These are phyloP conservation scores for Emericellopsis terricola DNA, from an alignment of 495 filamentous ascomycete species.

Conservation along the genomic window DNA sequence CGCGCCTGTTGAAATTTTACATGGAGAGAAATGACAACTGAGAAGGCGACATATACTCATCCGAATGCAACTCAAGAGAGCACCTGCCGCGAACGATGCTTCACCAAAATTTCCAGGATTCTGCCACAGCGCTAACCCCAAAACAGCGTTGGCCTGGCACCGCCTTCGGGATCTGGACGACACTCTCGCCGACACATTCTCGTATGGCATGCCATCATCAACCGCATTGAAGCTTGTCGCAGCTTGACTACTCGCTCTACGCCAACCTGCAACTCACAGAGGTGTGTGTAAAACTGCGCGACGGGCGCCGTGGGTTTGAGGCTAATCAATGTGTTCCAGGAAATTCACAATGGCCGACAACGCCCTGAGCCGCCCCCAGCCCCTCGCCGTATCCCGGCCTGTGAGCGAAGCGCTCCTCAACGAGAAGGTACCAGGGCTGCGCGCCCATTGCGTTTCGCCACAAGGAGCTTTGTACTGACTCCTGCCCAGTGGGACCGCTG, in stretches of 20 bases:
- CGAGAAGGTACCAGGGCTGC: constrained; percentile 64
- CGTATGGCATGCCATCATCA: constrained; percentile 1
- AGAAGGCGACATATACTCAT: background rate
- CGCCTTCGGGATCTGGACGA: constrained; percentile 1
- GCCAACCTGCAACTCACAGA: no score
- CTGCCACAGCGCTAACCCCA: constrained; percentile 1
- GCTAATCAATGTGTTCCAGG: no score
- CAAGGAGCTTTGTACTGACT: constrained; percentile 1
- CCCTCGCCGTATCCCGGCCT: constrained; percentile 38
- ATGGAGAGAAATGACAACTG: background rate
- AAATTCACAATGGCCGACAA: constrained; percentile 28
- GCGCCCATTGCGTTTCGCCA: no score
- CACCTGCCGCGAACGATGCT: background rate
- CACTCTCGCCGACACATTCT: background rate
- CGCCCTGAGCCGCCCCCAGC: constrained; percentile 15
- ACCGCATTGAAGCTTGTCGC: constrained; percentile 1
- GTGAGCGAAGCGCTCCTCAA: constrained; percentile 89
- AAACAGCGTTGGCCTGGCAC: constrained; percentile 1
- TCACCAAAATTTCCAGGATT: constrained; percentile 3
- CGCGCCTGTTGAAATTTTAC: no score
- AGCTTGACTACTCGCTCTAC: no score
- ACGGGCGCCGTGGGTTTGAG: no score
- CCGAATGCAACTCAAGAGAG: background rate
- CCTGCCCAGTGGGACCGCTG: constrained; percentile 80
- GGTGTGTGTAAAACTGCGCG: no score